These are phyloP conservation scores for Lablab purpureus DNA, from an alignment of 306 rosid species.

Conservation along the genomic window DNA sequence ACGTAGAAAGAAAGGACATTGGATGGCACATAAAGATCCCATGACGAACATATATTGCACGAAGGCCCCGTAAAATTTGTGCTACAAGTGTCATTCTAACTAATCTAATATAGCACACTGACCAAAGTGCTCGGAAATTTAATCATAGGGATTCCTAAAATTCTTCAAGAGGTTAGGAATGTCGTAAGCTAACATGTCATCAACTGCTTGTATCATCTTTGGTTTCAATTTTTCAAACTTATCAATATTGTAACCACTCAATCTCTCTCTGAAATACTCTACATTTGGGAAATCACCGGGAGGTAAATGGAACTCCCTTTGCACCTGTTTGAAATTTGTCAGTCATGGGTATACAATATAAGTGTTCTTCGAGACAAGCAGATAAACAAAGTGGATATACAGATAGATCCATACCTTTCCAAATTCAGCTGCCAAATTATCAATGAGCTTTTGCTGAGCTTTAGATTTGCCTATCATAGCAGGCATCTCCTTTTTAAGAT, in stretches of 20 bases:
- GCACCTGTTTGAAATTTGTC: slow-evolving; percentile 63
- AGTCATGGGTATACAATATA: slow-evolving; percentile 4
- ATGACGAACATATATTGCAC: slow-evolving; percentile 29
- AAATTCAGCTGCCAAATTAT: slow-evolving; percentile 77
- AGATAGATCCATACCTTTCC: slow-evolving; percentile 70
- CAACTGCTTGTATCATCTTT: slow-evolving; percentile 81
- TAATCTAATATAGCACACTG: background rate
- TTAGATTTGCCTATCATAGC: slow-evolving; percentile 87
- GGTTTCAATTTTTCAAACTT: slow-evolving; percentile 84
- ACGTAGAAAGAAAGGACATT: slow-evolving; percentile 2
- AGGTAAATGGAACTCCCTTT: slow-evolving; percentile 84
- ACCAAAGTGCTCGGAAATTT: slow-evolving; percentile 14
- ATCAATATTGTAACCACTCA: slow-evolving; percentile 73
- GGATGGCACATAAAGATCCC: slow-evolving; percentile 32
- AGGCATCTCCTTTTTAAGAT: slow-evolving; percentile 91
- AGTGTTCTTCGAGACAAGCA: slow-evolving; percentile 27
- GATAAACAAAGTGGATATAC: background rate
- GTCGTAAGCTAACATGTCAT: slow-evolving; percentile 89
- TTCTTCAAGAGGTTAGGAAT: slow-evolving; percentile 83
- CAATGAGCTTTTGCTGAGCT: slow-evolving; percentile 78
- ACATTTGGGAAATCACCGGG: slow-evolving; percentile 88
- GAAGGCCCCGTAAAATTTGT: background rate
- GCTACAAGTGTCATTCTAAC: slow-evolving; percentile 37
- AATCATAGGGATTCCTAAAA: slow-evolving; percentile 80
- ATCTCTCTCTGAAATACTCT: slow-evolving; percentile 70